Evolutionary conservation across 202 grass and related monocot species (phyloP).

Genomic region (Carex sylvatica): DNA sequence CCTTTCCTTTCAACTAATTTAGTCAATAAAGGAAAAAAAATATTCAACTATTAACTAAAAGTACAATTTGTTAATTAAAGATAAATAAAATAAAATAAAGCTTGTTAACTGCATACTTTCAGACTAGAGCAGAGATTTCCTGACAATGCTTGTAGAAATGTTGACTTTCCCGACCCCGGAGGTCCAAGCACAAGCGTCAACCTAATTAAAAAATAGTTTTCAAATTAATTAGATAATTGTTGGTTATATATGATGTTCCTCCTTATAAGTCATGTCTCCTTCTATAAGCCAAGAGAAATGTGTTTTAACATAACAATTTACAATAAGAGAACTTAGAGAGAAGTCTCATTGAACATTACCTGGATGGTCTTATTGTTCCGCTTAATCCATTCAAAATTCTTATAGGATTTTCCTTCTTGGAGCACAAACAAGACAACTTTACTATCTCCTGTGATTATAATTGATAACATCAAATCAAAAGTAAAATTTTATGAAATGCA

Average conservation of each 20-base stretch:
- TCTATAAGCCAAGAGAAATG: too few species aligned
- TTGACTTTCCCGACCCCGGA: conserved; percentile 59
- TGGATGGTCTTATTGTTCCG: conserved; percentile 64
- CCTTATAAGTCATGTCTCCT: too few species aligned
- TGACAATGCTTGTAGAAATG: conserved; percentile 54
- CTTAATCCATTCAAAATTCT: conserved; percentile 66
- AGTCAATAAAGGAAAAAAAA: conserved; percentile 2
- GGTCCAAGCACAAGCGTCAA: conserved; percentile 64
- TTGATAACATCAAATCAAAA: background rate
- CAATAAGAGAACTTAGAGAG: background rate
- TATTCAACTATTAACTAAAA: background rate
- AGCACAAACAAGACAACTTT: conserved; percentile 43
- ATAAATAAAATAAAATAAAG: background rate
- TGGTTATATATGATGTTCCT: too few species aligned
- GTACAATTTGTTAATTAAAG: background rate
- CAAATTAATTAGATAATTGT: background rate
- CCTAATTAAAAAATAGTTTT: conserved; percentile 25
- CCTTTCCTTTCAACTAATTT: conserved; percentile 64
- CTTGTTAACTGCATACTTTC: conserved; percentile 28
- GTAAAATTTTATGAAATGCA: too few species aligned
- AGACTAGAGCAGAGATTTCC: conserved; percentile 43
- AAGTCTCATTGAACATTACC: conserved; percentile 30
- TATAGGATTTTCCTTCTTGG: conserved; percentile 46
- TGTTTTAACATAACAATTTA: too few species aligned
- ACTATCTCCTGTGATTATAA: conserved; percentile 51